Evolutionary conservation across 2,329 filamentous ascomycete genomes (phyloP), one percentile per base, ranked within the genome.

Genomic region (Colletotrichum sp.): DNA sequence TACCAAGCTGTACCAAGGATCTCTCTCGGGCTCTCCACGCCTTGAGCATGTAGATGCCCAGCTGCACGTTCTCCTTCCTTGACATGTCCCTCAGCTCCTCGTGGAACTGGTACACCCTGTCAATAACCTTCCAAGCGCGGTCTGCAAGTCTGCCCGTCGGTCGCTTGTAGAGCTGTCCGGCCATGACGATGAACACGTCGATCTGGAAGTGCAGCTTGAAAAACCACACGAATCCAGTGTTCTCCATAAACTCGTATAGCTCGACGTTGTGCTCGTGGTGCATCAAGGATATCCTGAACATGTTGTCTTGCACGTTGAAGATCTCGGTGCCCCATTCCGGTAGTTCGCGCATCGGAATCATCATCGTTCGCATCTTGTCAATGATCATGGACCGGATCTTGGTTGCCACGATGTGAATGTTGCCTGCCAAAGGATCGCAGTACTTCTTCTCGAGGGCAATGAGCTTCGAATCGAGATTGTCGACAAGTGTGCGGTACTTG

Each of bases 191-290:
- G 76, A 92, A 89, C 28, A 92, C 83, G 71, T 91, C 90, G 64
- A 89, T 82, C 79, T 92, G 90, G 81, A 92, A 91, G 79, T 91
- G 88, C 28, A 85, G 82, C 75, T 87, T 87, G 80, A 88, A 84
- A 78, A 89, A 91, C 91, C 91, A 92, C 13, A 89, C 79, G 80
- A 91, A 92, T 2, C 89, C 88, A 1, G 84, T 85, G 28, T 86
- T 83, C 21, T 83, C 82, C 78, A 88, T 83, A 3, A 85, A 80
- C 30, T 85, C 81, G 78, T 90, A 89, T 15, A 88, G 83, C 10
- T 83, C 82, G 12, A 88, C 80, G 70, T 87, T 87, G 77, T 89
- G 86, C 78, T 91, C 89, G 21, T 87, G 84, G 32, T 87, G 84
- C 57, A 86, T 85, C 26, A 92, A 79, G 2, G 90, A 85, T 16